Base-by-base conservation (phyloP, 352 stramenopile genomes). In the Globisporangium barbulae region DNA sequence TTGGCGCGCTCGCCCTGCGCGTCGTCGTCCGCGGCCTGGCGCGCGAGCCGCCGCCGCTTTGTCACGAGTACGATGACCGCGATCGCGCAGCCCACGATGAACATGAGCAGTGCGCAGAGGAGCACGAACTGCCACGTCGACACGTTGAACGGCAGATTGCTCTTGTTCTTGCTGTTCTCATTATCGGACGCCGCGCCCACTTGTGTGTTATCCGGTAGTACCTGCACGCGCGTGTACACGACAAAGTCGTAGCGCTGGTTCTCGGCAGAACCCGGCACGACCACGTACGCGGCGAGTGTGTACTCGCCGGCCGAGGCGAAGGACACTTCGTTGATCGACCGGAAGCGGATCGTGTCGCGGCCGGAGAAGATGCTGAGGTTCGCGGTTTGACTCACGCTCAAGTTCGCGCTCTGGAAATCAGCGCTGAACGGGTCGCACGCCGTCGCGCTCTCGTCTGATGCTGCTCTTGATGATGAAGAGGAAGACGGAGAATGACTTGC, bases 231-330 rank as follows among this genome's bases (percentile, higher is more conserved):
- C 44, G 56, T 67, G 61, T 71, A 77, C 3, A 64, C 67, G 10
- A 70, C 59, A 55, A 80, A 81, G 49, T 83, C 75, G 41, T 72
- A 76, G 37, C 63, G 68, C 35, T 75, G 52, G 21, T 59, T 37
- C 19, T 33, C 22, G 17, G 25, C n/a, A 5, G n/a, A 19, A 6
- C 59, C 64, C 0, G 69, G 58, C 0, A 83, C 30, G 35, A 83
- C 59, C 39, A 83, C 61, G 39, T 80, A 75, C 5, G 75, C 75
- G 1, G 76, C 63, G 31, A 83, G 45, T 10, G 64, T 53, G 54
- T 71, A 76, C 39, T 68, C 61, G 2, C 72, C 70, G 3, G 72
- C 30, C 3, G 57, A 58, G 12, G 39, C 19, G 45, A 83, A 76
- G n/a, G 25, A 33, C 8, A 80, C 33, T 15, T 80, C 72, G 28